Base-by-base conservation (phyloP, 768 basidiomycete genomes). In the Leccinum subtestaceum region DNA sequence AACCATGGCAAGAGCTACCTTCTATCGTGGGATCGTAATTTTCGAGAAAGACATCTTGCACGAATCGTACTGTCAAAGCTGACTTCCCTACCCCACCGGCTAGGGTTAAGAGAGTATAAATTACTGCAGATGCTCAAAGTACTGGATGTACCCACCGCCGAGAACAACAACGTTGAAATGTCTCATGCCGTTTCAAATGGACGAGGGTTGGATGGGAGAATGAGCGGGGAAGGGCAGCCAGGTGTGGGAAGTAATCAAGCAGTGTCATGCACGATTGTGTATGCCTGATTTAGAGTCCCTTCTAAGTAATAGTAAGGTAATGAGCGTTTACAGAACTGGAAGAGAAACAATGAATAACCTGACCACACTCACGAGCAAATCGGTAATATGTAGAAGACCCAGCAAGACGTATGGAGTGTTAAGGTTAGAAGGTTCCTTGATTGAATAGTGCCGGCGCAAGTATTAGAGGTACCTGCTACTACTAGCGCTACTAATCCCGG, bases 51-150 rank as follows among this genome's bases (percentile, higher is more conserved):
- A 82, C 78, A 70, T 89, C 83, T 63, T 81, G 81, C 50, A 91
- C 84, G 70, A 88, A 92, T 59, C 89, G 83, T 65, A 91, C 86
- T 69, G 90, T 91, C 34, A 94, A 78, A 12, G 92, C 90, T 25
- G 91, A 93, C 74, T 94, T 94, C 51, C 92, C 92, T 55, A 94
- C 91, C 23, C 92, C 92, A 67, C 92, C 92, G 68, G 91, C 91
- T 92, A 58, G 55, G 52, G 61, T 43, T 10, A 49, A 54, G 55
- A 53, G 23, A 55, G 55, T 65, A 55, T 43, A 53, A 8, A 11
- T 49, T 32, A 50, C 12, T 17, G 43, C 12, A 21, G 36, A 49
- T 55, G n/a, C 25, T 59, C 54, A 15, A 47, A 48, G 29, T 8
- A 43, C 19, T n/a, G 15, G 40, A 63, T 52, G 31, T 45, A 72